Evolutionary conservation across 495 filamentous ascomycete genomes (phyloP).

Genomic region (Aspergillus funiculosus): DNA sequence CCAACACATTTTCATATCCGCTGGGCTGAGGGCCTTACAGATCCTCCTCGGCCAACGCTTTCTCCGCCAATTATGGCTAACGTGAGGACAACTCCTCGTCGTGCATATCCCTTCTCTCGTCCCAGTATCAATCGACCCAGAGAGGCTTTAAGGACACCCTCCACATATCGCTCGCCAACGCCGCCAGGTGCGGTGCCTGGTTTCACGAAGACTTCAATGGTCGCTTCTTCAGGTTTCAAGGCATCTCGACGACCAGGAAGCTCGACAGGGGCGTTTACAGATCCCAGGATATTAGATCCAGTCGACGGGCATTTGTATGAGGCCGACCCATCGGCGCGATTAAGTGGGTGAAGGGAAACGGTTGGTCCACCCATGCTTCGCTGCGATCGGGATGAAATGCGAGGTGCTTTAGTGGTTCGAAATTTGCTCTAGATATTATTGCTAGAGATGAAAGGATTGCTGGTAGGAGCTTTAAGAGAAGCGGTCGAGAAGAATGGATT

Average conservation of each 20-base stretch:
- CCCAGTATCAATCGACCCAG: conserved; percentile 31
- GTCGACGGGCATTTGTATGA: conserved; percentile 62
- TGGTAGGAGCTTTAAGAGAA: too few relatives aligned
- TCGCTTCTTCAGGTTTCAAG: conserved; percentile 82
- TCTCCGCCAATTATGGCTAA: conserved; percentile 41
- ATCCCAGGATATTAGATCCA: conserved; percentile 74
- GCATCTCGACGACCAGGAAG: conserved; percentile 68
- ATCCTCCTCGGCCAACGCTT: conserved; percentile 61
- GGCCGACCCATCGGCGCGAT: conserved; percentile 81
- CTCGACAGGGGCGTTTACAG: conserved; percentile 91
- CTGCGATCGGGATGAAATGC: too few relatives aligned
- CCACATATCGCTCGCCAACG: conserved; percentile 63
- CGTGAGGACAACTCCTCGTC: conserved; percentile 40
- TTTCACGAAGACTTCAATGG: conserved; percentile 83
- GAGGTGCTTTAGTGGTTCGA: too few relatives aligned
- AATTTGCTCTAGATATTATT: too few relatives aligned
- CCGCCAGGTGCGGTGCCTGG: conserved; percentile 60
- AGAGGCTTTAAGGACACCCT: conserved; percentile 28
- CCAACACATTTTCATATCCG: neutral
- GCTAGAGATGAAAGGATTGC: too few relatives aligned
- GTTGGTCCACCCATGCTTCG: conserved; percentile 41
- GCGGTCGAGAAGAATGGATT: too few relatives aligned
- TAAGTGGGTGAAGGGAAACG: conserved; percentile 47
- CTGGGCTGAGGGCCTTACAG: conserved; percentile 49
- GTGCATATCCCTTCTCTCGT: conserved; percentile 33